These are phyloP conservation scores for Aspergillus sp. DNA, from an alignment of 2,329 filamentous ascomycete genomes.

Conservation along the genomic window DNA sequence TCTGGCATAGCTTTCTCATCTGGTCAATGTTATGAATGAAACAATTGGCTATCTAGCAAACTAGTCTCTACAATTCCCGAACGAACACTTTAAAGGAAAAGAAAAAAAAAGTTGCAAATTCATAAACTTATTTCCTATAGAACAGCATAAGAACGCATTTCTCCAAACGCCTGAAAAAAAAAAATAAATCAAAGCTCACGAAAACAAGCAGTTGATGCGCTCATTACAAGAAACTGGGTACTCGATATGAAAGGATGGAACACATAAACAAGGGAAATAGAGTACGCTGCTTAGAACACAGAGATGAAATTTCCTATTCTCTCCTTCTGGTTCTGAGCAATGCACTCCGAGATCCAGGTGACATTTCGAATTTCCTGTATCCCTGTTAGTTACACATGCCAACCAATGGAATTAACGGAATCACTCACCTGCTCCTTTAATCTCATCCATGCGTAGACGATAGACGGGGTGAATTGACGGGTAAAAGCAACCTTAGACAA, in stretches of 20 bases:
- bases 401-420: neutral
- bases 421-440: constrained; percentile 81
- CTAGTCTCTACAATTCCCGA: too few species aligned
- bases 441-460: constrained; percentile 98
- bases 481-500: constrained; percentile 93
- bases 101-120: neutral
- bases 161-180: constrained; percentile 21
- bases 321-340: constrained; percentile 99
- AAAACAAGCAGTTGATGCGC: constrained; percentile 21
- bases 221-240: constrained; percentile 28
- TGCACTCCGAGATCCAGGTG: constrained; percentile 98
- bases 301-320: constrained; percentile 98
- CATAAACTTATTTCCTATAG: too few species aligned
- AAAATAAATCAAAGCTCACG: constrained; percentile 9
- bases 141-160: neutral
- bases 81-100: neutral
- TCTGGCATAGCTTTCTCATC: neutral
- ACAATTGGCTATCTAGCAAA: too few species aligned
- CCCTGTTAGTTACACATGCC: constrained; percentile 16
- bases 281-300: constrained; percentile 62
- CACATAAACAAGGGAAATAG: constrained; percentile 6
- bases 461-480: constrained; percentile 86
- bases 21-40: neutral
- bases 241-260: constrained; percentile 17
- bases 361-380: constrained; percentile 95